Evolutionary conservation across 805 yeast species (phyloP).

Genomic region (Maudiozyma saulgeensis): DNA sequence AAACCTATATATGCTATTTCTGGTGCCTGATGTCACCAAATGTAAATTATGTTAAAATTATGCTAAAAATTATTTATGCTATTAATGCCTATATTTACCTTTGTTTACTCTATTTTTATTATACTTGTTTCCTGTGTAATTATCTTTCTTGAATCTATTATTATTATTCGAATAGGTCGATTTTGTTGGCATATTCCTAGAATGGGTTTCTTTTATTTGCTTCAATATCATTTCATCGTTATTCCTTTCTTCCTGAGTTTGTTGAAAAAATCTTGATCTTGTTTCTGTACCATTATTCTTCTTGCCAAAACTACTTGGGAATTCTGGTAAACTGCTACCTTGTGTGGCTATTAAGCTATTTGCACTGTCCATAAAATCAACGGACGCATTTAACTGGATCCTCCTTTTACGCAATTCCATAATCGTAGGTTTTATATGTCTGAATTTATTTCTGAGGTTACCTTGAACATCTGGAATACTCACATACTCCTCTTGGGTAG

Average conservation of each 20-base stretch:
- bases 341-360: slow-evolving; percentile 8
- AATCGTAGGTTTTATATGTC: slow-evolving; percentile 16
- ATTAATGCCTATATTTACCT: neutral
- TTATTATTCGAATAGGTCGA: neutral
- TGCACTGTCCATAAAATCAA: neutral
- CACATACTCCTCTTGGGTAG: slow-evolving; percentile 17
- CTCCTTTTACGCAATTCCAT: slow-evolving; percentile 17
- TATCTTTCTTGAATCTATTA: slow-evolving; percentile 5
- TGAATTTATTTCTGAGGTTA: slow-evolving; percentile 15
- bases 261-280: slow-evolving; percentile 15
- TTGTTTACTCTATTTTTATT: neutral
- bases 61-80: too few species aligned
- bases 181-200: neutral
- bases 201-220: slow-evolving; percentile 6
- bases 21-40: neutral
- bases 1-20: too few species aligned
- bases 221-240: slow-evolving; percentile 14
- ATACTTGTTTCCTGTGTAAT: slow-evolving; percentile 1
- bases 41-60: neutral
- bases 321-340: slow-evolving; percentile 11
- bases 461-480: slow-evolving; percentile 13
- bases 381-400: slow-evolving; percentile 1
- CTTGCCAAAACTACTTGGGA: neutral
- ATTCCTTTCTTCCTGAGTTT: slow-evolving; percentile 8
- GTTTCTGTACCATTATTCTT: slow-evolving; percentile 8